Conservation (phyloP, 768 basidiomycete genomes). For the Boletus pseudopeckii region DNA sequence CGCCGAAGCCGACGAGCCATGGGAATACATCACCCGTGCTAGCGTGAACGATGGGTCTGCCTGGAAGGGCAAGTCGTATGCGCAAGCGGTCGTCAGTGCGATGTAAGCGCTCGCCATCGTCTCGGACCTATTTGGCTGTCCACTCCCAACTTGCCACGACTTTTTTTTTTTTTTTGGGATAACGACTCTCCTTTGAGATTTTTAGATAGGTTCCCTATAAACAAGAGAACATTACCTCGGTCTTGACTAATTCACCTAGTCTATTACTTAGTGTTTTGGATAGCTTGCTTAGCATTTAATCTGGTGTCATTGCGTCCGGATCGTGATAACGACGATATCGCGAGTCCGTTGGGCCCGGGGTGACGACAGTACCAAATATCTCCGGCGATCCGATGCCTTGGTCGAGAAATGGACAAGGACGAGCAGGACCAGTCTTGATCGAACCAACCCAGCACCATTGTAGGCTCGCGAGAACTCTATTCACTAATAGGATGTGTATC, state of each 20-base stretch:
- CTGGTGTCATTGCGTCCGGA: background rate
- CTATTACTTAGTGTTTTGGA: conserved; percentile 11
- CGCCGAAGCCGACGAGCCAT: conserved; percentile 26
- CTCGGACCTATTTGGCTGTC: background rate
- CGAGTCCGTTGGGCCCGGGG: background rate
- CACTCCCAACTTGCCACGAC: conserved; percentile 3
- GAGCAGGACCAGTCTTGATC: background rate
- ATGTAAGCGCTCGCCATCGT: conserved; percentile 11
- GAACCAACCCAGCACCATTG: background rate
- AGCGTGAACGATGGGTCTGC: conserved; percentile 25
- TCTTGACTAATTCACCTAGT: conserved; percentile 15
- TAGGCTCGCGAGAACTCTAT: background rate
- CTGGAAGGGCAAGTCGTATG: conserved; percentile 34
- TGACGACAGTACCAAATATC: background rate
- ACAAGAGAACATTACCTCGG: background rate
- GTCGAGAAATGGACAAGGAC: background rate
- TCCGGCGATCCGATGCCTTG: background rate
- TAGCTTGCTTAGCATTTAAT: conserved; percentile 7
- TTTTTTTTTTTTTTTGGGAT: background rate
- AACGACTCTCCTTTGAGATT: conserved; percentile 18
- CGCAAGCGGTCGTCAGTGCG: conserved; percentile 25
- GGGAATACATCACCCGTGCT: conserved; percentile 32
- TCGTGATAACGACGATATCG: background rate
- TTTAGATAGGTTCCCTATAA: conserved; percentile 11
- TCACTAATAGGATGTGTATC: background rate